Evolutionary conservation across 768 basidiomycete genomes (phyloP).

Genomic region (Tricholoma saponaceum): DNA sequence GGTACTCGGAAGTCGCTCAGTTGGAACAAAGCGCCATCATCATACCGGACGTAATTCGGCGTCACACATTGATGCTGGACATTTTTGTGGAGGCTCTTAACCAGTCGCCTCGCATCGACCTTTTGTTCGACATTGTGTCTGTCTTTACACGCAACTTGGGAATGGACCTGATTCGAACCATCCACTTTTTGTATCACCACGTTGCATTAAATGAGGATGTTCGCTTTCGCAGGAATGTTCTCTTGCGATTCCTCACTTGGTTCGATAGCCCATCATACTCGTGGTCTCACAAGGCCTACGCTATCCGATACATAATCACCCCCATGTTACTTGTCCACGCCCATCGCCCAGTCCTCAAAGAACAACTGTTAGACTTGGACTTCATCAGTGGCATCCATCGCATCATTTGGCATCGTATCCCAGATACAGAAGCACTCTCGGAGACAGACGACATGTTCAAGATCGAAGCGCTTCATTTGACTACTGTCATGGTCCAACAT

Average conservation of each 20-base stretch:
- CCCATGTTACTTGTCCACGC: slow-evolving; percentile 83
- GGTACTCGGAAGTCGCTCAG: slow-evolving; percentile 53
- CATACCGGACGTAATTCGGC: slow-evolving; percentile 48
- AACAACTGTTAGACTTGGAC: slow-evolving; percentile 65
- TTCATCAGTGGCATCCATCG: slow-evolving; percentile 68
- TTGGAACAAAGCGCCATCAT: slow-evolving; percentile 39
- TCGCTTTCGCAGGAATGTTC: slow-evolving; percentile 73
- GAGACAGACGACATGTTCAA: slow-evolving; percentile 81
- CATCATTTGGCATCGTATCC: slow-evolving; percentile 79
- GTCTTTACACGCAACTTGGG: slow-evolving; percentile 77
- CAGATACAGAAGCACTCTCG: slow-evolving; percentile 33
- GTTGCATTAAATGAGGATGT: slow-evolving; percentile 71
- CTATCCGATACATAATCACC: slow-evolving; percentile 80
- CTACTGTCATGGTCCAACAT: slow-evolving; percentile 82
- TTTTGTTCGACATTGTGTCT: slow-evolving; percentile 84
- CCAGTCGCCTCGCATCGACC: slow-evolving; percentile 73
- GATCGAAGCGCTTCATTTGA: slow-evolving; percentile 88
- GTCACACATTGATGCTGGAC: slow-evolving; percentile 62
- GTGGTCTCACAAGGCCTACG: slow-evolving; percentile 74
- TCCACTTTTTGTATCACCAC: slow-evolving; percentile 83
- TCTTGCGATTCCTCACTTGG: slow-evolving; percentile 83
- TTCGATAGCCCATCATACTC: slow-evolving; percentile 63
- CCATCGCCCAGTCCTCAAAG: slow-evolving; percentile 43
- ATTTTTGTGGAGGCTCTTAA: slow-evolving; percentile 75
- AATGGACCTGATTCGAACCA: slow-evolving; percentile 74